Conservation (phyloP, 2,329 filamentous ascomycete genomes). For the Fusarium keratoplasticum region DNA sequence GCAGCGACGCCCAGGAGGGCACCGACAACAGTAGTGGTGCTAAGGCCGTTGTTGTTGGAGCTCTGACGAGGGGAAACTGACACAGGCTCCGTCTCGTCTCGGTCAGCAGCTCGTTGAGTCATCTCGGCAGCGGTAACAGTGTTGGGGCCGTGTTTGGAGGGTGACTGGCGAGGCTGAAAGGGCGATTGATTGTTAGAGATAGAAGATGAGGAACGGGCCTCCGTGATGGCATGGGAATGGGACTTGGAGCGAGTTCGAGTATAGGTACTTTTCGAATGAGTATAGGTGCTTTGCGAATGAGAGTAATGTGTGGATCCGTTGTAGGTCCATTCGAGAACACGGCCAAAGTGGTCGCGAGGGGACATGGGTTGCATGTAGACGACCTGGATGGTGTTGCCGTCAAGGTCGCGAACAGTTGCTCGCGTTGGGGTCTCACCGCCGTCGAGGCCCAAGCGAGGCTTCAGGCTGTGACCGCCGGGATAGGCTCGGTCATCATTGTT, state of each 20-base stretch:
- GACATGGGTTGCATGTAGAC: conserved; percentile 62
- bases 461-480: conserved; percentile 27
- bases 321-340: conserved; percentile 63
- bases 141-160: conserved; percentile 33
- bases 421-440: conserved; percentile 44
- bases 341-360: conserved; percentile 53
- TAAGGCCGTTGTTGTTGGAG: conserved; percentile 56
- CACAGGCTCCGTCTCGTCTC: conserved; percentile 33
- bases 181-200: conserved; percentile 32
- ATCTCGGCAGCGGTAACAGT: conserved; percentile 40
- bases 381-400: conserved; percentile 87
- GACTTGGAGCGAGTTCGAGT: conserved; percentile 38
- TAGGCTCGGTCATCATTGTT: conserved; percentile 37
- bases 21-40: conserved; percentile 75
- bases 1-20: conserved; percentile 84
- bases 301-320: conserved; percentile 50
- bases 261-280: background rate
- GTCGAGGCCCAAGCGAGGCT: conserved; percentile 50
- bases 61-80: conserved; percentile 49
- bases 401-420: conserved; percentile 78
- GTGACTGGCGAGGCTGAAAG: conserved; percentile 34
- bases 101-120: conserved; percentile 38
- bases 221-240: conserved; percentile 36
- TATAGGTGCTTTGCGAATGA: conserved; percentile 2
- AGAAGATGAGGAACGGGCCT: conserved; percentile 36